Evolutionary conservation across 2,329 filamentous ascomycete species (phyloP).

Genomic region (Coleophoma cylindrospora): DNA sequence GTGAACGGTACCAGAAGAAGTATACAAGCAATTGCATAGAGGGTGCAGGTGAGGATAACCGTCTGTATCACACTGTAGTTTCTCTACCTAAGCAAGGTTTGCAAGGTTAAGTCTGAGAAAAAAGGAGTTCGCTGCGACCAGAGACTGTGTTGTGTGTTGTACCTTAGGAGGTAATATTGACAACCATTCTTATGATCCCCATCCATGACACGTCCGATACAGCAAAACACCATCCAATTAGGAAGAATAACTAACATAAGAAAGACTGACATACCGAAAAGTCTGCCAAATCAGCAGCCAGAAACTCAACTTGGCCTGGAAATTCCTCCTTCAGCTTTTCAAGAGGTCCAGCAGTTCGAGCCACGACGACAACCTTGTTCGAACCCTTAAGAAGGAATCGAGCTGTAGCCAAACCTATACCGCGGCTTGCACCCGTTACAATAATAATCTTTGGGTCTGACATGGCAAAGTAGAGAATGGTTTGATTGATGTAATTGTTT

Average conservation of each 20-base stretch:
- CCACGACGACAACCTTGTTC: slow-evolving; percentile 56
- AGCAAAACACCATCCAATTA: background rate
- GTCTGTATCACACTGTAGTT: too few species aligned
- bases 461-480: slow-evolving; percentile 4
- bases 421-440: slow-evolving; percentile 60
- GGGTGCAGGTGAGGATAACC: too few species aligned
- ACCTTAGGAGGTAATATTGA: too few species aligned
- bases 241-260: background rate
- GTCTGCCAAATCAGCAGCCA: slow-evolving; percentile 51
- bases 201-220: too few species aligned
- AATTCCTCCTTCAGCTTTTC: slow-evolving; percentile 45
- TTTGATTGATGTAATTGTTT: too few species aligned
- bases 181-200: too few species aligned
- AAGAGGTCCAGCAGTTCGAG: slow-evolving; percentile 45
- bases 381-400: slow-evolving; percentile 43
- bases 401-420: slow-evolving; percentile 54
- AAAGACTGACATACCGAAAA: slow-evolving; percentile 35
- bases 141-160: too few species aligned
- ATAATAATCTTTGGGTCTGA: slow-evolving; percentile 63
- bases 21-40: too few species aligned
- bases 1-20: too few species aligned
- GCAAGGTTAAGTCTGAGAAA: too few species aligned
- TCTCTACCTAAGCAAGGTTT: too few species aligned
- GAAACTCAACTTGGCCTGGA: slow-evolving; percentile 47
- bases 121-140: too few species aligned